Conservation (phyloP, 768 basidiomycete species). For the Lactarius sanguifluus region DNA sequence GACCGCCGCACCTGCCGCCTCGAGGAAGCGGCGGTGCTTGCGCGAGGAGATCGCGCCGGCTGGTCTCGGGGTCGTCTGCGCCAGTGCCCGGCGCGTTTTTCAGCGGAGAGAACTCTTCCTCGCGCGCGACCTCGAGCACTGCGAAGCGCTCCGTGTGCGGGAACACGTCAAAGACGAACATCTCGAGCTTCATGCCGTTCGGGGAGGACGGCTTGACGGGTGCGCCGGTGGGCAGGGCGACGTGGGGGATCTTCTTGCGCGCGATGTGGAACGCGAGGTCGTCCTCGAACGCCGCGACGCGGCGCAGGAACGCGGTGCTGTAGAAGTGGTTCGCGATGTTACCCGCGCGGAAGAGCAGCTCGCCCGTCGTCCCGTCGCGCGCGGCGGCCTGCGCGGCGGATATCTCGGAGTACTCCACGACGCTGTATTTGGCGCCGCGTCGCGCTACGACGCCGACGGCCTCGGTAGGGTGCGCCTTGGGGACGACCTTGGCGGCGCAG, state of each 20-base stretch:
- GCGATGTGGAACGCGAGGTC: slow-evolving; percentile 97
- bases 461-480: slow-evolving; percentile 82
- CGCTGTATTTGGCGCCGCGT: slow-evolving; percentile 79
- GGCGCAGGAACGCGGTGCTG: slow-evolving; percentile 78
- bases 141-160: slow-evolving; percentile 81
- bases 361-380: slow-evolving; percentile 64
- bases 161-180: slow-evolving; percentile 99
- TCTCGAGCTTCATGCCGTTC: slow-evolving; percentile 99
- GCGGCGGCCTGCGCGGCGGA: slow-evolving; percentile 81
- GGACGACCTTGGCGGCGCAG: slow-evolving; percentile 95
- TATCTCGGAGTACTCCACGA: slow-evolving; percentile 98
- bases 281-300: slow-evolving; percentile 77
- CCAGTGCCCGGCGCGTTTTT: slow-evolving; percentile 96
- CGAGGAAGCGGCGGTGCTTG: slow-evolving; percentile 89
- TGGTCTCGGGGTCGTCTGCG: slow-evolving; percentile 87
- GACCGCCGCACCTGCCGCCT: slow-evolving; percentile 72
- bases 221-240: slow-evolving; percentile 68
- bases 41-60: slow-evolving; percentile 81
- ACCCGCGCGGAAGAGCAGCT: slow-evolving; percentile 87
- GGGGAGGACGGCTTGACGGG: slow-evolving; percentile 77
- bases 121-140: slow-evolving; percentile 84
- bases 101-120: slow-evolving; percentile 93
- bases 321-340: slow-evolving; percentile 99
- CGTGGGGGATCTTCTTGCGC: slow-evolving; percentile 90
- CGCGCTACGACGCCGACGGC: slow-evolving; percentile 93